phyloP scores from a whole-genome alignment of 768 basidiomycete genomes.

The Kwoniella dendrophila region DNA sequence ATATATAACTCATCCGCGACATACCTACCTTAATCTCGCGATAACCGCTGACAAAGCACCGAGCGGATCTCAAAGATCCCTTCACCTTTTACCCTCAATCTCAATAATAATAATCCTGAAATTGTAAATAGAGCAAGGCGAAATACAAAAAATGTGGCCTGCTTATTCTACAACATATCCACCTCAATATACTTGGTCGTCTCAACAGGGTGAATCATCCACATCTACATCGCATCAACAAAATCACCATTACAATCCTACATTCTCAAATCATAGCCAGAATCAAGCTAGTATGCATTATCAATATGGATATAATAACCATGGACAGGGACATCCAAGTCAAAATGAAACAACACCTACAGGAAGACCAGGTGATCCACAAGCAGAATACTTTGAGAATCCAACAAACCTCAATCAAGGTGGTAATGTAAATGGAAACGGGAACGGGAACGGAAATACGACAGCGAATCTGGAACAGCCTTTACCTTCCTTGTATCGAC shows the following conservation, averaged over 20 bases:
- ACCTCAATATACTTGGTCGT: background rate
- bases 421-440: too few species aligned
- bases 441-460: too few species aligned
- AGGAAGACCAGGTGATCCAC: background rate
- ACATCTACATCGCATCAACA: background rate
- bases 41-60: too few species aligned
- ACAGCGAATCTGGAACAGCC: background rate
- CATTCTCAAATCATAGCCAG: too few species aligned
- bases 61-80: too few species aligned
- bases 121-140: too few species aligned
- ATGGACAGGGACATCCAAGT: background rate
- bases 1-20: too few species aligned
- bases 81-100: too few species aligned
- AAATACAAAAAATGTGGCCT: background rate
- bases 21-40: too few species aligned
- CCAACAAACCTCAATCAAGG: background rate
- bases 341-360: background rate
- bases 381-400: background rate
- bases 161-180: constrained; percentile 3
- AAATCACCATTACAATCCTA: background rate
- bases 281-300: too few species aligned
- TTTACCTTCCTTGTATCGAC: background rate
- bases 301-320: background rate
- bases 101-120: too few species aligned
- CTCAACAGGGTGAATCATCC: background rate